Evolutionary conservation across 176 grass and related monocot species (phyloP).

Genomic region (Canna indica): DNA sequence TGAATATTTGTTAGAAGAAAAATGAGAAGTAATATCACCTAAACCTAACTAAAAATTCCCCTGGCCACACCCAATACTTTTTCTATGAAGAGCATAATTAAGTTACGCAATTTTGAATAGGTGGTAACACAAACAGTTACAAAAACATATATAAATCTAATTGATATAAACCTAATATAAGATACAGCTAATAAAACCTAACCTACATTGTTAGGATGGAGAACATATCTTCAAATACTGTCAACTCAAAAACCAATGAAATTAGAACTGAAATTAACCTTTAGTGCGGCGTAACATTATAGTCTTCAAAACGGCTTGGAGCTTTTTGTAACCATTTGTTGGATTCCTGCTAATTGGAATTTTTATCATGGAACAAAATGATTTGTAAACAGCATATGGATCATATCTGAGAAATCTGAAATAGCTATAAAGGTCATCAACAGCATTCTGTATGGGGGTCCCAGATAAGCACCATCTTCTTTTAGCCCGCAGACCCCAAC

Average conservation of each 20-base stretch:
- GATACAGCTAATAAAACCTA: not conserved
- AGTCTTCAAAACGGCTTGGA: conserved; percentile 88
- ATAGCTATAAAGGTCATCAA: conserved; percentile 96
- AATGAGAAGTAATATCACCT: too few relatives aligned
- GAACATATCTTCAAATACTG: conserved; percentile 9
- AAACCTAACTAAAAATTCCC: too few relatives aligned
- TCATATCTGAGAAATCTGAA: conserved; percentile 95
- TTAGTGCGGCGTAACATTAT: conserved; percentile 99
- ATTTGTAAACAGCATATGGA: conserved; percentile 62
- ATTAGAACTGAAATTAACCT: conserved; percentile 34
- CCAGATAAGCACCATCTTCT: conserved; percentile 99
- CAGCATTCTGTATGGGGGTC: conserved; percentile 95
- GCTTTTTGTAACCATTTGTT: conserved; percentile 74
- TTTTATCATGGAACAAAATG: conserved; percentile 83
- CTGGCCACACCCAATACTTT: too few relatives aligned
- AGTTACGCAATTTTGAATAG: not conserved
- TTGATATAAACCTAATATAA: not conserved
- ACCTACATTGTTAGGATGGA: not conserved
- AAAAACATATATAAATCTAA: not conserved
- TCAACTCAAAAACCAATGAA: not conserved
- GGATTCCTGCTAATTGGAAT: conserved; percentile 72
- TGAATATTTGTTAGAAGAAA: too few relatives aligned
- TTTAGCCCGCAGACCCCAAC: conserved; percentile 93
- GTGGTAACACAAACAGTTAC: not conserved
- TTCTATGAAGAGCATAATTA: too few relatives aligned